Base-by-base conservation (phyloP, 495 filamentous ascomycete species). In the Penicillium roqueforti region DNA sequence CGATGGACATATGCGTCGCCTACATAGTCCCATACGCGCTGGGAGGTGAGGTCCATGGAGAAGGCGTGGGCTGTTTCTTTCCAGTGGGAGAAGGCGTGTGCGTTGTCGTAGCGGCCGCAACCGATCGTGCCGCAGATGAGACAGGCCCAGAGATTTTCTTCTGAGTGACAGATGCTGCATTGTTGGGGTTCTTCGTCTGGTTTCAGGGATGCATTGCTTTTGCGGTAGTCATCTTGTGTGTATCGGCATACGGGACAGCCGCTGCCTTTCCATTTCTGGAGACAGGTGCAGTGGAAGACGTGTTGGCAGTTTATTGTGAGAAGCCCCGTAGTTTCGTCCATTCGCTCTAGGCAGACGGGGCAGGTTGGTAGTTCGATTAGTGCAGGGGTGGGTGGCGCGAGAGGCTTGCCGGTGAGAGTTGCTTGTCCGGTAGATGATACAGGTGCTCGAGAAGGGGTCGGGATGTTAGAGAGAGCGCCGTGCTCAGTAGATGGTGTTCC, bases 271-370 rank as follows among this genome's bases (percentile, higher is more conserved):
- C 93, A 98, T 63, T 95, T 97, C 60, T 95, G 88, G 1, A 98
- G 78, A 73, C 93, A 98, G 6, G 87, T 90, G 68, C 93, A 98
- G 72, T 98, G 93, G 67, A 98, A 98, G 50, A 98, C 91, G 59
- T 98, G 93, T 62, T 97, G 95, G 68, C 93, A 98, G 56, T 92
- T 84, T 32, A 97, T 97, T 1, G 93, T 98, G 59, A 97, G 81
- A 3, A 98, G 75, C 4, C 93, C 93, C 0, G 90, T 91, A 6
- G 92, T 96, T 61, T 98, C 92, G 59, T 98, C 93, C 93, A 98
- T 98, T 31, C 93, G 86, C 71, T 98, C 93, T 11, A 98, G 80
- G 59, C 93, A 98, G 13, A 98, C 95, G 1, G 95, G 90, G 57
- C 93, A 98, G 3, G 95, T 98, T 4, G 93, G 93, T 1, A 98